Conservation (phyloP, 352 stramenopile genomes). For the Stephanocyclus meneghinianus region DNA sequence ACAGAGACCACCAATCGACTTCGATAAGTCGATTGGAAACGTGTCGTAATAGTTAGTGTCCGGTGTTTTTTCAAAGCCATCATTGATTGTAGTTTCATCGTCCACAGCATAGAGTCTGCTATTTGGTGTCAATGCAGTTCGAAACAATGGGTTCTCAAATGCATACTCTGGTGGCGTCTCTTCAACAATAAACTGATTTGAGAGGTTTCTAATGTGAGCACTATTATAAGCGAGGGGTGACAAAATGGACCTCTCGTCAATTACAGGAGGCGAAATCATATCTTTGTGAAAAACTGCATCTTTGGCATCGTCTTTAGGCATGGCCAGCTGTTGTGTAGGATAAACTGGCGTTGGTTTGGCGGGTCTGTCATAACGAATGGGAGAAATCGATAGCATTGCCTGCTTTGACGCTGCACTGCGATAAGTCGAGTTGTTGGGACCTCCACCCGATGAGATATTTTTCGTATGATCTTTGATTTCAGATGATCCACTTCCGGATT, state of each 20-base stretch:
- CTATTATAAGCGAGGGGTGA: background rate
- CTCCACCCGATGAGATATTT: too few relatives aligned
- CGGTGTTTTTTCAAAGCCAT: background rate
- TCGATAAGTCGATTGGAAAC: background rate
- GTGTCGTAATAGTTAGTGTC: background rate
- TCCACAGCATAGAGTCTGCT: background rate
- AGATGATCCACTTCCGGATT: too few relatives aligned
- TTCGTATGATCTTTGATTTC: too few relatives aligned
- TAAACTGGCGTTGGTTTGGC: too few relatives aligned
- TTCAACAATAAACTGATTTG: background rate
- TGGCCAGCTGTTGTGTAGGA: too few relatives aligned
- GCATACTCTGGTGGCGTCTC: background rate
- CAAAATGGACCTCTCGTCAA: background rate
- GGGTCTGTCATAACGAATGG: too few relatives aligned
- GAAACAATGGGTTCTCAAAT: background rate
- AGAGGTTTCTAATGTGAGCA: constrained; percentile 1
- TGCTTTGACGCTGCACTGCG: too few relatives aligned
- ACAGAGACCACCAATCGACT: too few relatives aligned
- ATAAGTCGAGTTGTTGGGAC: too few relatives aligned
- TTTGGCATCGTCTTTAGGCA: too few relatives aligned
- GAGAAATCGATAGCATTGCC: too few relatives aligned
- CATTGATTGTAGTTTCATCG: background rate
- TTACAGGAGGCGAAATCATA: background rate
- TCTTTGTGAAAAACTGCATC: too few relatives aligned
- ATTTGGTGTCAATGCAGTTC: background rate